Conservation (phyloP, 805 yeast species). For the Komagataella pastoris region DNA sequence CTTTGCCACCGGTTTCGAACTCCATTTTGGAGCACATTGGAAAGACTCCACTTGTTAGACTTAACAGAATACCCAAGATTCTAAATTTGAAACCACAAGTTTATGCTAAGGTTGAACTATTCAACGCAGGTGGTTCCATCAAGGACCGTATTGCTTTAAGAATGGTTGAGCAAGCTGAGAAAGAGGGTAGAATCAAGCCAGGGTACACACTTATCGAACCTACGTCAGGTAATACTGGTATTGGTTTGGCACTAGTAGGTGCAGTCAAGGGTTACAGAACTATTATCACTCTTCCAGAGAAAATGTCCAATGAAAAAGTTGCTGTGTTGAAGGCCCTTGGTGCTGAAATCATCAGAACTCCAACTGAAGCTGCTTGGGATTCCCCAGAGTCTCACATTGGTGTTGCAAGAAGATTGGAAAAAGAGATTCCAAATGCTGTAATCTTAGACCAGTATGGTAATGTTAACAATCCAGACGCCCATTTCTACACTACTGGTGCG, state of each 20-base stretch:
- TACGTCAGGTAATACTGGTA: conserved; percentile 86
- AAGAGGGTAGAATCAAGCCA: conserved; percentile 66
- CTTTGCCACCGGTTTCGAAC: conserved; percentile 26
- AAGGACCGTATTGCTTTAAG: conserved; percentile 81
- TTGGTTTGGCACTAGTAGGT: conserved; percentile 77
- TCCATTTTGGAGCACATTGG: conserved; percentile 69
- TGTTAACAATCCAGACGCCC: conserved; percentile 71
- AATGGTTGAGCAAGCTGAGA: conserved; percentile 81
- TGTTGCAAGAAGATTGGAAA: conserved; percentile 68
- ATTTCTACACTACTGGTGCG: conserved; percentile 71
- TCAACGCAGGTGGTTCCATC: conserved; percentile 85
- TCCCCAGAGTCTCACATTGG: conserved; percentile 87
- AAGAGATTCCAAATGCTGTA: conserved; percentile 75
- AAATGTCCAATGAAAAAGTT: conserved; percentile 86
- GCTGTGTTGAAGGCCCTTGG: conserved; percentile 81
- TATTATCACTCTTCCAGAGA: conserved; percentile 80
- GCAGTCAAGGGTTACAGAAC: conserved; percentile 82
- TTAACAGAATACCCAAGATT: conserved; percentile 67
- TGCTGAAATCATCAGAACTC: conserved; percentile 84
- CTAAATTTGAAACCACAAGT: conserved; percentile 60
- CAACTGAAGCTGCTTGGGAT: conserved; percentile 89
- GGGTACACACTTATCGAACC: conserved; percentile 75
- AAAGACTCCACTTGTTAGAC: conserved; percentile 67
- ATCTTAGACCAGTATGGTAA: conserved; percentile 77
- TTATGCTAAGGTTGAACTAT: conserved; percentile 66